phyloP scores from a whole-genome alignment of 352 stramenopile genomes.

The Phytophthora lateralis region DNA sequence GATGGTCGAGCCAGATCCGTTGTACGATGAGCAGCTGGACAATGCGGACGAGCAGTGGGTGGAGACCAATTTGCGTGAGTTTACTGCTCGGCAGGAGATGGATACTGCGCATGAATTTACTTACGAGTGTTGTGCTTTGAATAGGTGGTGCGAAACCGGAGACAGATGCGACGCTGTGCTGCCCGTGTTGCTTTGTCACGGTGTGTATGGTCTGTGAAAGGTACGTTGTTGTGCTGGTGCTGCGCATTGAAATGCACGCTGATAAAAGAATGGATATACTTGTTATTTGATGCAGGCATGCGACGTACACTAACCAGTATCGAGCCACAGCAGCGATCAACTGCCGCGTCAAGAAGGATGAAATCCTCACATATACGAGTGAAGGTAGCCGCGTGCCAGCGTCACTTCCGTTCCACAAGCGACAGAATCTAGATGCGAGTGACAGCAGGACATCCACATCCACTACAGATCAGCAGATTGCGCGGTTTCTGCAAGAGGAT shows the following conservation, averaged over 20 bases:
- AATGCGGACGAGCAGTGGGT: conserved; percentile 78
- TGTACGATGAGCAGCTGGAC: conserved; percentile 72
- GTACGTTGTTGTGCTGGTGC: conserved; percentile 23
- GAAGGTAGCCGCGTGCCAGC: conserved; percentile 16
- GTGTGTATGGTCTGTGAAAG: conserved; percentile 79
- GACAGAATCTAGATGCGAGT: conserved; percentile 26
- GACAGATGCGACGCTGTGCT: conserved; percentile 71
- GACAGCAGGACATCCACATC: conserved; percentile 12
- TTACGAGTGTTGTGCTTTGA: not conserved
- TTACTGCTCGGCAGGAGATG: not conserved
- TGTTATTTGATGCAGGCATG: conserved; percentile 39
- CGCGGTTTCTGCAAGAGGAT: conserved; percentile 41
- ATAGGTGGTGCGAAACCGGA: conserved; percentile 14
- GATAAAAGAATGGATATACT: conserved; percentile 1
- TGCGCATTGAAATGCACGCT: not conserved
- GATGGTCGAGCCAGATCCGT: conserved; percentile 44
- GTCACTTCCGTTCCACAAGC: conserved; percentile 47
- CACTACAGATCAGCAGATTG: conserved; percentile 27
- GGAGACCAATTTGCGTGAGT: conserved; percentile 63
- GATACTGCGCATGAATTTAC: not conserved
- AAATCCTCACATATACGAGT: conserved; percentile 65
- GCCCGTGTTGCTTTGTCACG: conserved; percentile 82
- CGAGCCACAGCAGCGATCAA: conserved; percentile 65
- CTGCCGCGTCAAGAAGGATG: conserved; percentile 71
- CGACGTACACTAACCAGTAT: conserved; percentile 76